phyloP scores from a whole-genome alignment of 202 grass and related monocot species.

The Saccharum hybrid region DNA sequence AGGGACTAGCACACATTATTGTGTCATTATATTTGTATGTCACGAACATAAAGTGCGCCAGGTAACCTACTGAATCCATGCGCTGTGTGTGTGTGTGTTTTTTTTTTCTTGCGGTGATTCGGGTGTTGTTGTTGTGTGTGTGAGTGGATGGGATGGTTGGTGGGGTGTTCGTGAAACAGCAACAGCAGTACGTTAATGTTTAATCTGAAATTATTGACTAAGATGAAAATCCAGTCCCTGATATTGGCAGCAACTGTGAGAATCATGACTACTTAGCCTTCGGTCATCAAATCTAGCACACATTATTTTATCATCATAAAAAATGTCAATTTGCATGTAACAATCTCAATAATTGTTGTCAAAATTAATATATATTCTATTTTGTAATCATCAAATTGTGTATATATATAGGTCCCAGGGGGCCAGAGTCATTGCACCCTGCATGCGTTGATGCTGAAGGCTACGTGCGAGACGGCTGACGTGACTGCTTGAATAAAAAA shows the following conservation, averaged over 20 bases:
- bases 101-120: no score
- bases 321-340: slow-evolving; percentile 1
- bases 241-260: background rate
- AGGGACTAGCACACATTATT: no score
- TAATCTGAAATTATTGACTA: slow-evolving; percentile 6
- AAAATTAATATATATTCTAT: background rate
- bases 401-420: background rate
- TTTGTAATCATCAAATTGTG: background rate
- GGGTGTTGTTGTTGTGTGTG: no score
- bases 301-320: background rate
- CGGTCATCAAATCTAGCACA: background rate
- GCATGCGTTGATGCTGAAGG: background rate
- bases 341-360: background rate
- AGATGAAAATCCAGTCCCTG: background rate
- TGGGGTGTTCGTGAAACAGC: no score
- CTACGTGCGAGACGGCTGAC: background rate
- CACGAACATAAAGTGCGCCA: no score
- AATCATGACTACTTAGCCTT: background rate
- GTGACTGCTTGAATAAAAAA: background rate
- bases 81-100: no score
- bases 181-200: background rate
- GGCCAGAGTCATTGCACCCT: background rate
- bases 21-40: no score
- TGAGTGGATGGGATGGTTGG: no score
- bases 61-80: no score